Evolutionary conservation across 2,329 filamentous ascomycete species (phyloP).

Genomic region (Botryotinia globosa): DNA sequence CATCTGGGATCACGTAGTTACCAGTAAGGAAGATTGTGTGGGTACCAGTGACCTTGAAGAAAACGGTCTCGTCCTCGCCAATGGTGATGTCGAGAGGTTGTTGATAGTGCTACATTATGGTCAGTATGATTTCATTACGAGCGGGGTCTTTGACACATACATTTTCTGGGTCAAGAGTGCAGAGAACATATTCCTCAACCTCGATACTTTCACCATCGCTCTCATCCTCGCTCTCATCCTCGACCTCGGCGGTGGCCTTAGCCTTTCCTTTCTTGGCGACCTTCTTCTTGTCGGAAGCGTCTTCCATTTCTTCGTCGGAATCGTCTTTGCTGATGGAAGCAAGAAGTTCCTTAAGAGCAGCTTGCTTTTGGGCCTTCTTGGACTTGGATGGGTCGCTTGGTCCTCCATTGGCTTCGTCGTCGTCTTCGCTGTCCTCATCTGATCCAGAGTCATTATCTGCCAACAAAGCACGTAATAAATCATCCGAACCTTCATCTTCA

Average conservation of each 20-base stretch:
- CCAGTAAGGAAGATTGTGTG: constrained; percentile 91
- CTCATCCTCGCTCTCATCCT: constrained; percentile 49
- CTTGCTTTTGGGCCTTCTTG: constrained; percentile 79
- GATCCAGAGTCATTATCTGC: constrained; percentile 52
- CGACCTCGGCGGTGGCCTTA: constrained; percentile 56
- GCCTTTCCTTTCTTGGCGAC: constrained; percentile 68
- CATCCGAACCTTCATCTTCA: constrained; percentile 47
- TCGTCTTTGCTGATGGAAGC: constrained; percentile 60
- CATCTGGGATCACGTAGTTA: constrained; percentile 81
- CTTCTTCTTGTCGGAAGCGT: constrained; percentile 62
- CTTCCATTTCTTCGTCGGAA: constrained; percentile 70
- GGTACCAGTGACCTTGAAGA: constrained; percentile 87
- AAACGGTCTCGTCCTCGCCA: constrained; percentile 82
- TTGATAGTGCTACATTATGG: constrained; percentile 72
- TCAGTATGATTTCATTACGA: constrained; percentile 32
- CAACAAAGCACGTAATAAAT: constrained; percentile 50
- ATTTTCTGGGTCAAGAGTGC: constrained; percentile 89
- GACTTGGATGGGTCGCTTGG: constrained; percentile 88
- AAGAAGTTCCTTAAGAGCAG: constrained; percentile 74
- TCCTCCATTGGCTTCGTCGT: constrained; percentile 79
- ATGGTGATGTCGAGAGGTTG: constrained; percentile 93
- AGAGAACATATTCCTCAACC: constrained; percentile 87
- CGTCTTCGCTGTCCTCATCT: constrained; percentile 48
- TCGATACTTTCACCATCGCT: constrained; percentile 62
- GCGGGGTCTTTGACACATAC: constrained; percentile 52